These are phyloP conservation scores for Phyllachora maydis DNA, from an alignment of 2,329 filamentous ascomycete species.

Conservation along the genomic window DNA sequence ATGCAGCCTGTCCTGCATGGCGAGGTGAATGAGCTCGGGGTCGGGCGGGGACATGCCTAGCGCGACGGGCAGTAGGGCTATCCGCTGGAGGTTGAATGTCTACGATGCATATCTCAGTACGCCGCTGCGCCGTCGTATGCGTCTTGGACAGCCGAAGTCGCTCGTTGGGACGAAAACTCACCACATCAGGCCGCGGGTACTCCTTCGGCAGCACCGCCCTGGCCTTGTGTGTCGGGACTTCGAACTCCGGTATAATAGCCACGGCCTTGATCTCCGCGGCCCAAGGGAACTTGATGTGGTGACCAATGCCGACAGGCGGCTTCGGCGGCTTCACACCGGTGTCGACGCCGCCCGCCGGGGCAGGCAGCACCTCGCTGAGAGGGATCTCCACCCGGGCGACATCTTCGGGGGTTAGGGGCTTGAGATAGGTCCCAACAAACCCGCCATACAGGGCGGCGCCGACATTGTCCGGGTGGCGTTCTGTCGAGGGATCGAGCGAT, in stretches of 20 bases:
- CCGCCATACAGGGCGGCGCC: conserved; percentile 89
- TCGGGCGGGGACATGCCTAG: conserved; percentile 80
- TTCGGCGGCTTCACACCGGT: conserved; percentile 72
- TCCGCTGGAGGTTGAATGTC: conserved; percentile 85
- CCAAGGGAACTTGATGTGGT: conserved; percentile 93
- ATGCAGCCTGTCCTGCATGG: conserved; percentile 97
- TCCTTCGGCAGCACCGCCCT: conserved; percentile 62
- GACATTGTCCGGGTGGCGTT: conserved; percentile 85
- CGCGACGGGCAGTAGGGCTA: conserved; percentile 76
- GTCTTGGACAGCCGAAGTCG: too few relatives aligned
- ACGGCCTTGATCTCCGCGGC: conserved; percentile 89
- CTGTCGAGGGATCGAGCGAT: conserved; percentile 15
- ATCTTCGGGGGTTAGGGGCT: conserved; percentile 76
- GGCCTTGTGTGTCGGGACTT: conserved; percentile 85
- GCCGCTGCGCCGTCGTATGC: not conserved
- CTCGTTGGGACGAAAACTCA: too few relatives aligned
- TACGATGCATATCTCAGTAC: conserved; percentile 10
- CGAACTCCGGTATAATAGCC: conserved; percentile 88
- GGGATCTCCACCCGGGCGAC: conserved; percentile 84
- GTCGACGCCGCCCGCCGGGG: conserved; percentile 76
- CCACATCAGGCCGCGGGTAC: conserved; percentile 68
- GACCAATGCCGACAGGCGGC: conserved; percentile 81
- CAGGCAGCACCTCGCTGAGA: conserved; percentile 76
- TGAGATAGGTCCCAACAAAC: conserved; percentile 91
- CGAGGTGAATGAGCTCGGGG: conserved; percentile 83